Base-by-base conservation (phyloP, 2,329 filamentous ascomycete species). In the Zymoseptoria tritici region DNA sequence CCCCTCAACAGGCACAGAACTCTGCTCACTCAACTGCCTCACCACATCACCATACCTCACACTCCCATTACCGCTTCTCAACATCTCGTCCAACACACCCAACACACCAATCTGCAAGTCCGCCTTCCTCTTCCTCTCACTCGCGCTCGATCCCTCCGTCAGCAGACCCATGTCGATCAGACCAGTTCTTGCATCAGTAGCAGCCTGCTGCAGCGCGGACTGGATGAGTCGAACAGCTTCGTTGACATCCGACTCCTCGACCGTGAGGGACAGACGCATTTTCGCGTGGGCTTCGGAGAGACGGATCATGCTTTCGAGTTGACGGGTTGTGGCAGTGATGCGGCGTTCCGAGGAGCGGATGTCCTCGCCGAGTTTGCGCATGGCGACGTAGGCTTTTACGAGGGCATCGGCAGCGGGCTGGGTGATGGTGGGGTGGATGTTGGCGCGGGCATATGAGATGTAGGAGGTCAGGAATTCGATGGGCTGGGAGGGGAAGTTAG, bases 291-390 rank as follows among this genome's bases (percentile, higher is more conserved):
- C 94, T 79, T 99, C 94, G 1, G 92, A 80, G 2, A 99, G 87
- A 62, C 94, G 93, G 72, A 99, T 97, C 95, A 99, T 99, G 52
- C 89, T 94, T 77, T 99, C 95, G 5, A 99, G 82, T 76, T 99
- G 94, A 72, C 94, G 85, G 0, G 95, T 99, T 2, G 94, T 99
- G 49, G 94, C 94, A 0, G 94, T 99, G 77, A 99, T 99, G 66
- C 94, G 90, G 75, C 95, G 93, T 76, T 99, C 95, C 2, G 90
- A 85, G 2, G 91, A 83, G 54, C 93, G 90, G 21, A 81, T 76
- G 61, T 81, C 79, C 51, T 79, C 76, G 62, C 94, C 94, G 0
- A 99, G 85, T 71, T 92, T 90, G 65, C 94, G 91, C 91, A 99
- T 97, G 62, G 88, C 89, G 52, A 97, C 89, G 72, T 99, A 99